Percentiles rank a stretch among this genome's conserved stretches.
Conservation (phyloP, 2,329 filamentous ascomycete species). For the Colletotrichum tamarilloi region DNA sequence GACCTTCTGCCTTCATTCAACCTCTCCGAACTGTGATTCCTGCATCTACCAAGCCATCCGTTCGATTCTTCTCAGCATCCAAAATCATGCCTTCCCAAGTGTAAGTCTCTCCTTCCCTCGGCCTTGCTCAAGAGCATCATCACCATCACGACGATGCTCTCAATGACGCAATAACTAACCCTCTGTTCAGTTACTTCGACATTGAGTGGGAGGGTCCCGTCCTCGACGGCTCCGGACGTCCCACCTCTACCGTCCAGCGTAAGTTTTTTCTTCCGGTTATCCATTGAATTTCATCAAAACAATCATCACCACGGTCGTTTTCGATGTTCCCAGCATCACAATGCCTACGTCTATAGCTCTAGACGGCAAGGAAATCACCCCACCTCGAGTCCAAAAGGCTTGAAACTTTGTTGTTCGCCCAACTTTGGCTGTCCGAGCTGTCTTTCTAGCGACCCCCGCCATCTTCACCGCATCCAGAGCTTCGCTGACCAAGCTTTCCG, state of each 20-base stretch:
- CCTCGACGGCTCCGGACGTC: slow-evolving; percentile 68
- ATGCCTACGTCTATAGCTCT: neutral
- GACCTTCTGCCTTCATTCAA: slow-evolving; percentile 38
- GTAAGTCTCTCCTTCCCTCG: slow-evolving; percentile 58
- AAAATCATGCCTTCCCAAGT: slow-evolving; percentile 79
- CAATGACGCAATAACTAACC: slow-evolving; percentile 36
- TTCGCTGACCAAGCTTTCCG: slow-evolving; percentile 32
- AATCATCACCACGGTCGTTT: neutral
- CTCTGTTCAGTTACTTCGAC: slow-evolving; percentile 72
- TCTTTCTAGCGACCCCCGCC: neutral
- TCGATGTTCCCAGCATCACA: neutral
- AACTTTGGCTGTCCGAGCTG: neutral
- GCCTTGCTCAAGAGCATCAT: neutral
- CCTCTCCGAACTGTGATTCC: slow-evolving; percentile 34
- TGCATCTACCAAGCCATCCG: slow-evolving; percentile 39
- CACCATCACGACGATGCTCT: slow-evolving; percentile 22
- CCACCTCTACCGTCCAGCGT: slow-evolving; percentile 70
- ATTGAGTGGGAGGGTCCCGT: slow-evolving; percentile 78
- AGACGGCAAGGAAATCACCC: neutral
- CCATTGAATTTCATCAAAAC: slow-evolving; percentile 31
- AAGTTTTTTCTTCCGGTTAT: slow-evolving; percentile 62
- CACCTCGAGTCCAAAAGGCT: slow-evolving; percentile 27
- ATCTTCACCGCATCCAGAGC: neutral
- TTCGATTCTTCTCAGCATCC: slow-evolving; percentile 66
- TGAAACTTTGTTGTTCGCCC: neutral